Evolutionary conservation across 2,329 filamentous ascomycete species (phyloP), one percentile per base, ranked within the genome.

Genomic region (Phaeoacremonium minimum): DNA sequence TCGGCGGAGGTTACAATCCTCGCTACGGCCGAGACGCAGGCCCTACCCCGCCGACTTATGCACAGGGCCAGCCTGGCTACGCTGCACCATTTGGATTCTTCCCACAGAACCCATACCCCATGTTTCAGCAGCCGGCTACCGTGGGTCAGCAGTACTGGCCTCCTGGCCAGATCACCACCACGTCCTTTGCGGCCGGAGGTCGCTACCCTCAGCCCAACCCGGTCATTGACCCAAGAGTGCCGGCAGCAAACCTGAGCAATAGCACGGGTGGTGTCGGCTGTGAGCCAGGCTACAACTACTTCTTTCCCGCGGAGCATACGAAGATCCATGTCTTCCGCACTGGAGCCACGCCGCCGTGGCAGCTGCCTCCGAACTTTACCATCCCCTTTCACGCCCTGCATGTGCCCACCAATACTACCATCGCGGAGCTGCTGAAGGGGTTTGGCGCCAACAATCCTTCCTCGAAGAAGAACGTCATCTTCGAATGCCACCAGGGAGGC

Each of bases 261-360:
- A 66, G 69, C 0, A 73, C 73, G 0, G 74, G 77, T 30, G 75
- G 75, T 15, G 63, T 71, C 2, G 75, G 77, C 28, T 72, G 72
- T 41, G 77, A 81, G 47, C 75, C 73, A 0, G 79, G 77, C 3
- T 83, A 80, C 60, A 77, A 78, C 58, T 78, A 80, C 56, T 71
- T 80, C 49, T 82, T 80, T 56, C 69, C 75, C 0, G 48, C 60
- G 0, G 65, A 74, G 43, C 74, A 81, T 52, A 76, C 74, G 18
- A 80, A 76, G 44, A 60, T 81, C 6, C 75, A 81, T 46, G 63
- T 83, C 4, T 67, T 83, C 54, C 70, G 69, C 44, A 66, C 67
- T 7, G 47, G 49, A 1, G 35, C 56, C 13, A 62, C 53, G 0
- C 62, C 71, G 0, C 78, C 78, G 0, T 82, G 77, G 77, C 66